Evolutionary conservation across 768 basidiomycete species (phyloP).

Genomic region (Suillus lakei): DNA sequence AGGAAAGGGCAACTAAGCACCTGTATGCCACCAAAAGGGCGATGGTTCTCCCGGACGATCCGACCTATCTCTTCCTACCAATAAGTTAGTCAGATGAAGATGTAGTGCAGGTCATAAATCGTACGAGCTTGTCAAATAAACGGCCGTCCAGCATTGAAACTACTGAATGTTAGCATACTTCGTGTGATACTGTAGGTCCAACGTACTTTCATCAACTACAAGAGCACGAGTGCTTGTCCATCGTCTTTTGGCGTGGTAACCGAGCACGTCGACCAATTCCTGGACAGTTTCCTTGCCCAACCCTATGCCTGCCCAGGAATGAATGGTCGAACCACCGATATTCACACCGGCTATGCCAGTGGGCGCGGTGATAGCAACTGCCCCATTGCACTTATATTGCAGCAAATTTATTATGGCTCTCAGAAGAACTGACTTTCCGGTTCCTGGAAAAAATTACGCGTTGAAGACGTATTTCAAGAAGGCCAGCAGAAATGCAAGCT

Average conservation of each 20-base stretch:
- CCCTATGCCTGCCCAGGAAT: slow-evolving; percentile 69
- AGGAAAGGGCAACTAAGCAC: slow-evolving; percentile 27
- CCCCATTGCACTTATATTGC: slow-evolving; percentile 31
- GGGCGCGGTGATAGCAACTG: slow-evolving; percentile 70
- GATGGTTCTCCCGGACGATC: slow-evolving; percentile 42
- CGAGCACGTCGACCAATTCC: slow-evolving; percentile 43
- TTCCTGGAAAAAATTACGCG: slow-evolving; percentile 41
- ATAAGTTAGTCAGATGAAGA: not conserved
- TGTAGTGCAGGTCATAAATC: slow-evolving; percentile 40
- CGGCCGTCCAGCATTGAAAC: slow-evolving; percentile 80
- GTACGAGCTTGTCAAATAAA: slow-evolving; percentile 72
- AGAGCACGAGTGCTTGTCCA: slow-evolving; percentile 61
- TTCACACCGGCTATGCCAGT: slow-evolving; percentile 72
- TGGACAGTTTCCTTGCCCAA: slow-evolving; percentile 56
- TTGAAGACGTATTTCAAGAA: not conserved
- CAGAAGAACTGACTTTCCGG: slow-evolving; percentile 75
- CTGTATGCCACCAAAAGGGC: slow-evolving; percentile 75
- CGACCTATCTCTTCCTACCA: slow-evolving; percentile 43
- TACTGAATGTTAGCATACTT: slow-evolving; percentile 26
- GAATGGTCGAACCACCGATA: slow-evolving; percentile 71
- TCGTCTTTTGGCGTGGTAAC: slow-evolving; percentile 34
- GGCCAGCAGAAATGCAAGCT: slow-evolving; percentile 7
- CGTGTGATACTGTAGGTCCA: not conserved
- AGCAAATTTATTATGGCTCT: slow-evolving; percentile 58
- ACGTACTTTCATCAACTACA: slow-evolving; percentile 73